Evolutionary conservation across 2,329 filamentous ascomycete genomes (phyloP), one percentile per base, ranked within the genome.

Genomic region (Coniochaeta ligniaria): DNA sequence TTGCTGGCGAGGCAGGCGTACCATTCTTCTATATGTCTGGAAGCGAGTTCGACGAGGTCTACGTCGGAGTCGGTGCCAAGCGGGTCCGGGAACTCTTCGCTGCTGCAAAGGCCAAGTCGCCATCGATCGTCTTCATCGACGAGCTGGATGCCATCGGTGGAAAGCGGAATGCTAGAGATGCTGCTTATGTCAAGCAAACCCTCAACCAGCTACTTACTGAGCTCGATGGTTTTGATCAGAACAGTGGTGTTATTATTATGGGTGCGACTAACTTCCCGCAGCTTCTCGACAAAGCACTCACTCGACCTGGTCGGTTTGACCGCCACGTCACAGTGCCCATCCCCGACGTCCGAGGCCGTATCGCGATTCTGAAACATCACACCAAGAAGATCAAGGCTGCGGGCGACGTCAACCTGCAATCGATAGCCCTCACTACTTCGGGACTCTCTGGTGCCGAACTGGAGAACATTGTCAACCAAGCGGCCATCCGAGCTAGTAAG

Each of bases 21-120:
- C 95, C 95, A 1, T 99, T 99, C 82, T 99, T 98, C 82, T 99
- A 97, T 83, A 98, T 99, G 94, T 99, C 95, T 70, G 95, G 95
- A 58, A 96, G 92, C 61, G 95, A 99, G 74, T 99, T 99, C 71
- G 95, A 99, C 70, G 95, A 99, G 75, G 89, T 99, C 59, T 99
- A 97, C 70, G 96, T 99, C 38, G 95, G 95, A 71, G 95, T 99
- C 12, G 73, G 73, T 56, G 73, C 73, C 38, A 74, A 99, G 81
- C 90, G 95, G 70, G 94, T 99, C 57, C 91, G 95, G 62, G 95
- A 75, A 52, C 70, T 75, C 41, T 75, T 75, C 61, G 62, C 68
- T 45, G 66, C 68, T 2, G 73, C 73, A 24, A 72, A 73, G 64
- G 65, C 67, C 57, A 74, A 74, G 65, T 67, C 73, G 20, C 73